Base-by-base conservation (phyloP, 2,329 filamentous ascomycete genomes). In the Ophiostoma angusticollis region DNA sequence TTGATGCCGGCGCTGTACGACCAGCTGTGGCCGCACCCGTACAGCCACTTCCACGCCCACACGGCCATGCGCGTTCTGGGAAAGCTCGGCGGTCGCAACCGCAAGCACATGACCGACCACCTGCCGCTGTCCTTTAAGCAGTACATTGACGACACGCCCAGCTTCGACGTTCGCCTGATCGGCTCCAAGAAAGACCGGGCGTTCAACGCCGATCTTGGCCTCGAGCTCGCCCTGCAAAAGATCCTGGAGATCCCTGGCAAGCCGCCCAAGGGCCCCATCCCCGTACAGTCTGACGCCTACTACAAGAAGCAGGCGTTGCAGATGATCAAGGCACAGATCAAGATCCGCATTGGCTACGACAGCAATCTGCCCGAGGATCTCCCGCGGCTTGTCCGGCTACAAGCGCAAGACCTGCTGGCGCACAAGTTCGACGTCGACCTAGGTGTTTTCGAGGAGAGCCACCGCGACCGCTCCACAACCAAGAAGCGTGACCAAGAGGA, bases 1-100 rank as follows among this genome's bases (percentile, higher is more conserved):
- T 68, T 99, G 31, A 98, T 98, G 91, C 91, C 86, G 33, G 89
- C 89, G 1, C 68, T 99, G 1, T 98, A 93, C 70, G 87, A 95
- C 47, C 93, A 98, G 57, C 70, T 99, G 30, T 83, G 82, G 51
- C 93, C 91, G 7, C 80, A 87, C 46, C 91, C 91, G 0, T 94
- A 98, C 58, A 94, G 83, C 51, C 93, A 98, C 58, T 94, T 95
- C 58, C 89, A 96, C 54, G 84, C 93, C 1, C 91, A 99, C 55
- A 96, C 91, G 0, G 96, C 91, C 0, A 93, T 98, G 79, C 72
- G 91, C 32, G 98, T 99, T 41, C 70, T 99, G 2, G 91, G 91
- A 12, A 98, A 99, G 58, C 72, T 99, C 11, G 91, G 93, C 32
- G 91, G 91, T 7, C 78, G 91, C 19, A 99, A 98, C 52, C 70